Conservation (phyloP, 345 rosid species). For the Populus ilicifolia region DNA sequence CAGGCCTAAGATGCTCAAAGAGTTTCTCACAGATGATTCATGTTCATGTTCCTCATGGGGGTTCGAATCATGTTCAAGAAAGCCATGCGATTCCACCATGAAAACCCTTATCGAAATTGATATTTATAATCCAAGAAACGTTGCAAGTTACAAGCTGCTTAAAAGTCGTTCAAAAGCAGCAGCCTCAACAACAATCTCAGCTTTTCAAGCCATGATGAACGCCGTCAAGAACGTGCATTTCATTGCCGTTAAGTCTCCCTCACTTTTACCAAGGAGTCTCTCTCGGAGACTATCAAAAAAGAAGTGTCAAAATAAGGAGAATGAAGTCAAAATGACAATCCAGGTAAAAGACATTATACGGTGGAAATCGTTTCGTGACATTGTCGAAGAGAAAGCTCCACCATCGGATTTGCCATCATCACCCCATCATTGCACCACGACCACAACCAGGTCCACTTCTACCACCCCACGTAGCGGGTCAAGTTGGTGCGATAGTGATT, state of each 20-base stretch:
- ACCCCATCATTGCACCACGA: constrained; percentile 29
- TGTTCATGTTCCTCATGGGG: constrained; percentile 41
- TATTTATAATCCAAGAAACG: background rate
- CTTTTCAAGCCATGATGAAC: constrained; percentile 48
- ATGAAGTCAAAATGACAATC: constrained; percentile 21
- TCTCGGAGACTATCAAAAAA: constrained; percentile 39
- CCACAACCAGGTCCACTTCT: constrained; percentile 36
- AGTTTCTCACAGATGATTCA: constrained; percentile 63
- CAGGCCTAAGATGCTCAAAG: constrained; percentile 63
- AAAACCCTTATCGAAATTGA: constrained; percentile 12
- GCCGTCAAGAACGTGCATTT: constrained; percentile 46
- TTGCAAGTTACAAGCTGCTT: constrained; percentile 18
- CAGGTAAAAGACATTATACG: constrained; percentile 74
- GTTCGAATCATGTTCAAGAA: constrained; percentile 37
- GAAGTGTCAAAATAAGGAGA: constrained; percentile 4
- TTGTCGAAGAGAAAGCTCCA: constrained; percentile 37
- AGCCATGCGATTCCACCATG: constrained; percentile 4
- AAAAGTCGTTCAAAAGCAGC: constrained; percentile 43
- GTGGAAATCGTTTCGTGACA: constrained; percentile 76
- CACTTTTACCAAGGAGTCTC: constrained; percentile 50
- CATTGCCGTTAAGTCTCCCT: constrained; percentile 31
- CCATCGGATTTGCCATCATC: constrained; percentile 24
- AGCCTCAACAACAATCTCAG: constrained; percentile 23
- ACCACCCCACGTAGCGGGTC: constrained; percentile 39
- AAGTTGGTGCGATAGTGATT: constrained; percentile 88